Evolutionary conservation across 108 stramenopile genomes (phyloP), one percentile per base, ranked within the genome.

Genomic region (Pseudonitzschia pungens): DNA sequence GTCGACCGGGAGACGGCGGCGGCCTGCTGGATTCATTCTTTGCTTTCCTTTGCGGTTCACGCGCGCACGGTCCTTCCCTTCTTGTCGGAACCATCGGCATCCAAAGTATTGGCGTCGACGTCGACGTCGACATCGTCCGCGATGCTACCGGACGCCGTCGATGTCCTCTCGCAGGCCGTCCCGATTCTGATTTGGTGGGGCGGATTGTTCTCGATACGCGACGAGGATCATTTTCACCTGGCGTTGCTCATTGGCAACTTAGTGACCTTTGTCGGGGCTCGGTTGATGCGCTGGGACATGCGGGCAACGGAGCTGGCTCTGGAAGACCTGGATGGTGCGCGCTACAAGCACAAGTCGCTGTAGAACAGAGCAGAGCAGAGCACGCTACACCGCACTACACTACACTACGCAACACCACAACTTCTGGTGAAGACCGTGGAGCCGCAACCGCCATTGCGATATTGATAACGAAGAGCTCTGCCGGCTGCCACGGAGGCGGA

Each of bases 291-390:
- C 14, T 79, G 78, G 78, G 78, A 79, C 52, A 71, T 51, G 14
- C 41, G 48, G 8, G 69, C 78, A 5, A 79, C 78, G 7, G 20
- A 31, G 14, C 33, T 20, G 10, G 55, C 78, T 32, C 45, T 79
- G 6, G 29, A 73, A 18, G 69, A 68, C 5, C 57, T 79, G 52
- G 22, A 79, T 70, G 51, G 22, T 29, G 66, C 71, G 20, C 57
- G 73, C 31, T 79, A 79, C 42, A 59, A 68, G 27, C 78, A 79
- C 63, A 79, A 79, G 33, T 50, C 67, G 8, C 40, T 79, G 24
- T 79, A 48, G 45, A 4, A 11, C 18, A 48, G n/a, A n/a, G n/a
- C n/a, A n/a, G n/a, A n/a, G n/a, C n/a, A n/a, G n/a, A n/a, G n/a
- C n/a, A n/a, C n/a, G n/a, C n/a, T n/a, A n/a, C n/a, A n/a, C n/a